Percentiles rank a stretch among this genome's conserved stretches.
These are phyloP conservation scores for Chlorokybus atmophyticus DNA, from an alignment of 139 green algal species.

Conservation along the genomic window DNA sequence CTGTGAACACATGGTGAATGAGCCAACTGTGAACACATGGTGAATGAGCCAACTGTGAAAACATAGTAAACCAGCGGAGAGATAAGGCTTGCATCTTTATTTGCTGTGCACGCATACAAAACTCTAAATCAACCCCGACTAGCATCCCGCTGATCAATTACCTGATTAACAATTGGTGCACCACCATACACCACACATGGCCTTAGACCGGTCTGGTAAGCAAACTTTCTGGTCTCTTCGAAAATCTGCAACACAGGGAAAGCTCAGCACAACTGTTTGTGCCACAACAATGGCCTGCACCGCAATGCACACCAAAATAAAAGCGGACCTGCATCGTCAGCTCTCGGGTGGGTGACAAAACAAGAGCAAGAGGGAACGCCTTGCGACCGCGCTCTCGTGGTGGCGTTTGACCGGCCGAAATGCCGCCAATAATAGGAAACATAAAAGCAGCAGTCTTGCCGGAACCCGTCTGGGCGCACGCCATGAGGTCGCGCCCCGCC, in stretches of 20 bases:
- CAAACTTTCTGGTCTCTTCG: conserved; percentile 90
- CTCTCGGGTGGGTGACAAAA: conserved; percentile 86
- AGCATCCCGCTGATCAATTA: conserved; percentile 11
- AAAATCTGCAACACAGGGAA: conserved; percentile 32
- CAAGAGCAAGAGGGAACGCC: conserved; percentile 70
- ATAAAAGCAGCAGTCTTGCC: conserved; percentile 96
- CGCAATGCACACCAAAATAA: not conserved
- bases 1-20: no score
- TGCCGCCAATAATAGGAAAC: conserved; percentile 93
- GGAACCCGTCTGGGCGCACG: conserved; percentile 55
- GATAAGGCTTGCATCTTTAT: no score
- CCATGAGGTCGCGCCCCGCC: conserved; percentile 87
- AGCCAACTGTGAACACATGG: no score
- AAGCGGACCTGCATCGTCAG: conserved; percentile 56
- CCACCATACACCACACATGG: conserved; percentile 91
- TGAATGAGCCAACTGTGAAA: no score
- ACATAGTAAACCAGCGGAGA: no score
- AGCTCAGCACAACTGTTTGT: no score
- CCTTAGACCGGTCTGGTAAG: conserved; percentile 76
- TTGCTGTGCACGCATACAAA: no score
- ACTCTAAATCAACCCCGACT: no score
- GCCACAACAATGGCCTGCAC: not conserved
- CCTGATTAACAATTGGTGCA: conserved; percentile 76
- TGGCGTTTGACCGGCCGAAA: conserved; percentile 56
- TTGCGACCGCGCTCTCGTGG: conserved; percentile 49